Conservation (phyloP, 176 grass and related monocot species). For the Hsuehochloa calcarea region DNA sequence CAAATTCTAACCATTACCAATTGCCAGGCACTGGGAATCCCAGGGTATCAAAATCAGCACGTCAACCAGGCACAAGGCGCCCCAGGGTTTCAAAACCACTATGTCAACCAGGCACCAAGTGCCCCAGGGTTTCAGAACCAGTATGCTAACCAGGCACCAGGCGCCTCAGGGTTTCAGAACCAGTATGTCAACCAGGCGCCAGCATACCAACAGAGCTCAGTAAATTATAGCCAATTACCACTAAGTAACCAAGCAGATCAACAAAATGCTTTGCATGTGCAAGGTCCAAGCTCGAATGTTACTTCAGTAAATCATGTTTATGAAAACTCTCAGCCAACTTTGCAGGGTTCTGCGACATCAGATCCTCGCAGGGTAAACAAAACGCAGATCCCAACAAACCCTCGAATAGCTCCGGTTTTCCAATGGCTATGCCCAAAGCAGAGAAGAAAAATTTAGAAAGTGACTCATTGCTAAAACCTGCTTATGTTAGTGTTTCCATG, state of each 20-base stretch:
- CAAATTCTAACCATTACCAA: slow-evolving; percentile 29
- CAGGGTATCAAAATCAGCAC: slow-evolving; percentile 1
- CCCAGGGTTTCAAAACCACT: slow-evolving; percentile 27
- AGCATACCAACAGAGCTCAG: slow-evolving; percentile 38
- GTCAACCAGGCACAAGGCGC: neutral
- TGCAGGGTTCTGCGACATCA: slow-evolving; percentile 30
- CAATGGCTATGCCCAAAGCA: slow-evolving; percentile 33
- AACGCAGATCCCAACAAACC: slow-evolving; percentile 73
- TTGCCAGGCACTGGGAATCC: neutral
- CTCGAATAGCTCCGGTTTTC: slow-evolving; percentile 72
- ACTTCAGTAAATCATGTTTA: slow-evolving; percentile 43
- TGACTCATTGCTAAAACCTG: slow-evolving; percentile 52
- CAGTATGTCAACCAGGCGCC: slow-evolving; percentile 41
- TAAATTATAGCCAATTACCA: slow-evolving; percentile 32
- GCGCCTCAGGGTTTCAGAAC: slow-evolving; percentile 5
- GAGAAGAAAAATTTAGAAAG: slow-evolving; percentile 43
- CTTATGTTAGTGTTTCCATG: slow-evolving; percentile 67
- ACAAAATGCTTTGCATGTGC: slow-evolving; percentile 49
- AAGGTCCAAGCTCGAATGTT: slow-evolving; percentile 55
- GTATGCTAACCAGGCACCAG: neutral
- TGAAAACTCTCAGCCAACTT: slow-evolving; percentile 36
- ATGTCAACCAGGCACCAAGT: slow-evolving; percentile 12
- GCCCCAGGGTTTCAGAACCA: slow-evolving; percentile 35
- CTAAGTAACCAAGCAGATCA: slow-evolving; percentile 54
- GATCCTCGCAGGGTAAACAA: slow-evolving; percentile 56